Percentiles rank a stretch among this genome's conserved stretches.
These are phyloP conservation scores for Boletus coccyginus DNA, from an alignment of 768 basidiomycete species.

Conservation along the genomic window DNA sequence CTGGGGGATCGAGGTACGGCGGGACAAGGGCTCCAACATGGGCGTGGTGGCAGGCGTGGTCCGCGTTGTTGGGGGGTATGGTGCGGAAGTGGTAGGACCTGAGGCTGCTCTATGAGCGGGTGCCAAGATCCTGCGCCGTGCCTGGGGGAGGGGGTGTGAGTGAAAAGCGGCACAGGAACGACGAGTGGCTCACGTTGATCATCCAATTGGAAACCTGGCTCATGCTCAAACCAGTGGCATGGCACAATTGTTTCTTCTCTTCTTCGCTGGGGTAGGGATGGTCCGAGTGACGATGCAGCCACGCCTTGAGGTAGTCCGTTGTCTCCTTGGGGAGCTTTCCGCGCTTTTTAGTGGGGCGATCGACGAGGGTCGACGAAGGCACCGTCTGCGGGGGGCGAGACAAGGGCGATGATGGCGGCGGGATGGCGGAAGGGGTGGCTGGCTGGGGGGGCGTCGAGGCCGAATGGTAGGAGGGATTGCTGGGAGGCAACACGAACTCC, in stretches of 20 bases:
- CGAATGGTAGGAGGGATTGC: conserved; percentile 25
- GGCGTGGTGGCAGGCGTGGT: conserved; percentile 20
- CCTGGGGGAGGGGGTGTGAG: conserved; percentile 42
- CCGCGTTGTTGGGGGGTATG: conserved; percentile 53
- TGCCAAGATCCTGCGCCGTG: conserved; percentile 78
- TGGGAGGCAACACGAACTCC: conserved; percentile 49
- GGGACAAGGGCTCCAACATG: conserved; percentile 39
- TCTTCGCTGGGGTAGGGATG: conserved; percentile 89
- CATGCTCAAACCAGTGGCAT: conserved; percentile 85
- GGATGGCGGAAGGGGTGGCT: conserved; percentile 26
- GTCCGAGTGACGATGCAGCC: conserved; percentile 85
- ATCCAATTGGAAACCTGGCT: conserved; percentile 92
- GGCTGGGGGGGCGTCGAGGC: conserved; percentile 38
- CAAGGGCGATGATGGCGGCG: conserved; percentile 42
- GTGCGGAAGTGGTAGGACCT: conserved; percentile 74
- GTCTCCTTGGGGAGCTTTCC: conserved; percentile 90
- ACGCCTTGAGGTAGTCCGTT: conserved; percentile 84
- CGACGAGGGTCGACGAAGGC: conserved; percentile 58
- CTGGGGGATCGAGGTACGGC: conserved; percentile 66
- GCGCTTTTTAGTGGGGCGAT: conserved; percentile 77
- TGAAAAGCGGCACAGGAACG: conserved; percentile 8
- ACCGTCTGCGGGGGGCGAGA: conserved; percentile 54
- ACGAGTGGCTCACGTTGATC: conserved; percentile 65
- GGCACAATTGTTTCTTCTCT: conserved; percentile 87
- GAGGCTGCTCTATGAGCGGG: conserved; percentile 75